phyloP scores from a whole-genome alignment of 1,139 yeast genomes.

The Zygoascus meyerae region DNA sequence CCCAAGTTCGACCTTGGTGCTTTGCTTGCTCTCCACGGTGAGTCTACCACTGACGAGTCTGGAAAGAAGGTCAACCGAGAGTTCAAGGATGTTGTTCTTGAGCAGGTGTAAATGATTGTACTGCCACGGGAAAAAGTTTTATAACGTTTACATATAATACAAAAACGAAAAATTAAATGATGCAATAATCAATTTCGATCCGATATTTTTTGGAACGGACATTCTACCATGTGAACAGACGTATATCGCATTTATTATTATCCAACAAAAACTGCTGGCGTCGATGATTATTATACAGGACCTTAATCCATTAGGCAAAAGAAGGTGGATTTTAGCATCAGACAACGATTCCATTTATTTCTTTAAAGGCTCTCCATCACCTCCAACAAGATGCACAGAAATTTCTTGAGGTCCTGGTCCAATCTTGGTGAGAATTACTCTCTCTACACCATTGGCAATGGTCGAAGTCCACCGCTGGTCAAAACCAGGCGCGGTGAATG shows the following conservation, averaged over 20 bases:
- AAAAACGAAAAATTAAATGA: not conserved
- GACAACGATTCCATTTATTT: not conserved
- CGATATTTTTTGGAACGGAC: too few relatives aligned
- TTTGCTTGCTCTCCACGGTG: constrained; percentile 87
- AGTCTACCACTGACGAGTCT: constrained; percentile 69
- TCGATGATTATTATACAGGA: too few relatives aligned
- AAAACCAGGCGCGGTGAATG: constrained; percentile 35
- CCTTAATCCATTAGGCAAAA: too few relatives aligned
- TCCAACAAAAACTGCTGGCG: too few relatives aligned
- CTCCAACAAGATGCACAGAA: not conserved
- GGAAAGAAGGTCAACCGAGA: constrained; percentile 85
- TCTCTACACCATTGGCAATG: constrained; percentile 64
- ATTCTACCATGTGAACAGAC: too few relatives aligned
- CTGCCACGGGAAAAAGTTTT: constrained; percentile 4
- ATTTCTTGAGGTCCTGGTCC: constrained; percentile 68
- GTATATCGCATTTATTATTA: too few relatives aligned
- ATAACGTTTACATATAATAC: constrained; percentile 8
- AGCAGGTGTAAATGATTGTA: constrained; percentile 55
- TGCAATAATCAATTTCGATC: too few relatives aligned
- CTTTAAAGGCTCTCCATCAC: not conserved
- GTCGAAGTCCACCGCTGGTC: constrained; percentile 44
- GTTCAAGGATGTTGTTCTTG: constrained; percentile 89
- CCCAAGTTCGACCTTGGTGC: constrained; percentile 90
- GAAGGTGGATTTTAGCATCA: not conserved
- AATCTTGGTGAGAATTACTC: constrained; percentile 74